These are phyloP conservation scores for Pholiota microspora DNA, from an alignment of 768 basidiomycete species.

Conservation along the genomic window DNA sequence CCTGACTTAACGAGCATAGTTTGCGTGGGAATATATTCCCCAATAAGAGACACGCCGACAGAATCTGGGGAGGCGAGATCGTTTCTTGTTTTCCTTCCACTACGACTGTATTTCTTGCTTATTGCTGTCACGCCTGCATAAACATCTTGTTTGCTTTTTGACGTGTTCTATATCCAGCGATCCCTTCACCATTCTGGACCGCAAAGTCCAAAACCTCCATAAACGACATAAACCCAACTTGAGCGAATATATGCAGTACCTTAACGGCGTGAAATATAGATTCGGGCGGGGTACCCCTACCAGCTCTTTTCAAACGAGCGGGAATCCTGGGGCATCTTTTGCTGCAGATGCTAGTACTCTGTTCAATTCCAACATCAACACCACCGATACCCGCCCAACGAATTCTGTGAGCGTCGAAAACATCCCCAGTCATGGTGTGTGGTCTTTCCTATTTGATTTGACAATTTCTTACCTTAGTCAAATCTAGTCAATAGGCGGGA, in stretches of 20 bases:
- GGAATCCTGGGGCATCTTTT: neutral
- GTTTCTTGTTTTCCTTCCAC: slow-evolving; percentile 12
- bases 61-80: neutral
- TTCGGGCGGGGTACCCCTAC: slow-evolving; percentile 15
- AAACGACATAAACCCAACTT: neutral
- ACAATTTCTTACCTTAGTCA: neutral
- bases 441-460: neutral
- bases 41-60: neutral
- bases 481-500: slow-evolving; percentile 33
- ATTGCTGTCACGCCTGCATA: slow-evolving; percentile 3
- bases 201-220: neutral
- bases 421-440: slow-evolving; percentile 38
- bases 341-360: slow-evolving; percentile 9
- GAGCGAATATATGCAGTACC: slow-evolving; percentile 4
- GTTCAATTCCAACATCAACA: slow-evolving; percentile 11
- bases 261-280: slow-evolving; percentile 21
- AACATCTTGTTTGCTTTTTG: neutral
- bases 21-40: slow-evolving; percentile 1
- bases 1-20: too few species aligned
- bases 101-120: slow-evolving; percentile 17
- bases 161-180: slow-evolving; percentile 2
- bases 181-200: neutral
- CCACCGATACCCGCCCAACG: slow-evolving; percentile 20
- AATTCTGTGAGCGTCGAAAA: slow-evolving; percentile 51
- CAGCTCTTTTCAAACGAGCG: slow-evolving; percentile 1